Evolutionary conservation across 805 yeast genomes (phyloP).

Genomic region (Schizosaccharomyces pombe): DNA sequence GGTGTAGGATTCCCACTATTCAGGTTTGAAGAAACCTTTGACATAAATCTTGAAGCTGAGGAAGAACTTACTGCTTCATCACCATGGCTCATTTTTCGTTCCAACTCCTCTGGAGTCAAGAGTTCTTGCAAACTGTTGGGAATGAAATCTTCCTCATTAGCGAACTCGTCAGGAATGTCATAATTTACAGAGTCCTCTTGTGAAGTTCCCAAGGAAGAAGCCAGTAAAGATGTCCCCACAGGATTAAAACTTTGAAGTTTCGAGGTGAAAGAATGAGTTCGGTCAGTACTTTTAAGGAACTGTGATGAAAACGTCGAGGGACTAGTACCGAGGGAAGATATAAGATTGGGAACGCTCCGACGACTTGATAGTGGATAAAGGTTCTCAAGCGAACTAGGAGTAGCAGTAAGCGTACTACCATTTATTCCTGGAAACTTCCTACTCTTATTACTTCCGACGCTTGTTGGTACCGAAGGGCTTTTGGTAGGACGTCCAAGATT

Average conservation of each 20-base stretch:
- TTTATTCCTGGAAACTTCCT: background rate
- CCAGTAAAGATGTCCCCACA: constrained; percentile 6
- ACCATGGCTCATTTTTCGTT: constrained; percentile 38
- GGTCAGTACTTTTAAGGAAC: background rate
- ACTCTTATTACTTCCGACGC: background rate
- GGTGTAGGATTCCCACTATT: background rate
- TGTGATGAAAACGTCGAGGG: background rate
- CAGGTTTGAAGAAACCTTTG: background rate
- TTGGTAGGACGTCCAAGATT: background rate
- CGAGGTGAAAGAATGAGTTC: background rate
- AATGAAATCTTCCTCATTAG: constrained; percentile 50
- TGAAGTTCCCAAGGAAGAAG: background rate
- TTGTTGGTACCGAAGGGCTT: background rate
- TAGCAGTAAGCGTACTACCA: background rate
- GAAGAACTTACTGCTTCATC: background rate
- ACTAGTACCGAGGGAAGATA: background rate
- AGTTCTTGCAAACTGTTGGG: constrained; percentile 65
- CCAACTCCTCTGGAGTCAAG: constrained; percentile 56
- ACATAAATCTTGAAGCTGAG: background rate
- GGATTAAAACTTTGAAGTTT: background rate
- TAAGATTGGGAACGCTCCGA: background rate
- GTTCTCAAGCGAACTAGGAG: background rate
- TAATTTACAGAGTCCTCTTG: constrained; percentile 14
- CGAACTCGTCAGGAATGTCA: constrained; percentile 22
- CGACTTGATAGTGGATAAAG: background rate